Percentiles rank a stretch among this genome's conserved stretches.
These are phyloP conservation scores for Plectosphaerella plurivora DNA, from an alignment of 2,329 filamentous ascomycete genomes.

Conservation along the genomic window DNA sequence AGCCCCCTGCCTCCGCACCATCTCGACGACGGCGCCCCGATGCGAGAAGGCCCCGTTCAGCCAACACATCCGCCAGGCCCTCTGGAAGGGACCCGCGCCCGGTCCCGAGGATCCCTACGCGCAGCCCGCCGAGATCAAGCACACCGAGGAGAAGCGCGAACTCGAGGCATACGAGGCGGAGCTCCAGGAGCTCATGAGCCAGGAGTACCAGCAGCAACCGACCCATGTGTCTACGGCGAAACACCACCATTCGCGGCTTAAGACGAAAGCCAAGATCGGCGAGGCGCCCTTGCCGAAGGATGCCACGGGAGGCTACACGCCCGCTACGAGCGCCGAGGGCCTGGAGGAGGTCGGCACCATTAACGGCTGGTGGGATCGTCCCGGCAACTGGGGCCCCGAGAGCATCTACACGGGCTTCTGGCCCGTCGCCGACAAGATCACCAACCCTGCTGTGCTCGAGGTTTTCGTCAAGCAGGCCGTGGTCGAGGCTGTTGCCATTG, in stretches of 20 bases:
- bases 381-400: constrained; percentile 45
- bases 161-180: constrained; percentile 13
- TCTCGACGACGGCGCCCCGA: constrained; percentile 28
- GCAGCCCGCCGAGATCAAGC: constrained; percentile 21
- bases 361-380: constrained; percentile 48
- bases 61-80: constrained; percentile 32
- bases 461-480: constrained; percentile 45
- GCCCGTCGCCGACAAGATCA: constrained; percentile 29
- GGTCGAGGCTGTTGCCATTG: constrained; percentile 44
- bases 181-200: constrained; percentile 10
- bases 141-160: constrained; percentile 25
- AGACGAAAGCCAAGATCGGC: neutral
- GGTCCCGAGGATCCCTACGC: constrained; percentile 34
- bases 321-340: constrained; percentile 38
- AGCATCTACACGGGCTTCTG: constrained; percentile 40
- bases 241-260: neutral
- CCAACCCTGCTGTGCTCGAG: constrained; percentile 40
- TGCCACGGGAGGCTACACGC: constrained; percentile 34
- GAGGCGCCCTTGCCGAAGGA: constrained; percentile 7
- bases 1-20: constrained; percentile 6
- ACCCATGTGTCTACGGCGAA: neutral
- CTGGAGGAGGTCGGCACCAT: constrained; percentile 44
- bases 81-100: constrained; percentile 32
- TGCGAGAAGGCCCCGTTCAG: constrained; percentile 23
- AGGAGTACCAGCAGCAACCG: neutral